Percentiles rank a stretch among this genome's conserved stretches.
Conservation (phyloP, 164 flowering plant species). For the Liquidambar formosana region DNA sequence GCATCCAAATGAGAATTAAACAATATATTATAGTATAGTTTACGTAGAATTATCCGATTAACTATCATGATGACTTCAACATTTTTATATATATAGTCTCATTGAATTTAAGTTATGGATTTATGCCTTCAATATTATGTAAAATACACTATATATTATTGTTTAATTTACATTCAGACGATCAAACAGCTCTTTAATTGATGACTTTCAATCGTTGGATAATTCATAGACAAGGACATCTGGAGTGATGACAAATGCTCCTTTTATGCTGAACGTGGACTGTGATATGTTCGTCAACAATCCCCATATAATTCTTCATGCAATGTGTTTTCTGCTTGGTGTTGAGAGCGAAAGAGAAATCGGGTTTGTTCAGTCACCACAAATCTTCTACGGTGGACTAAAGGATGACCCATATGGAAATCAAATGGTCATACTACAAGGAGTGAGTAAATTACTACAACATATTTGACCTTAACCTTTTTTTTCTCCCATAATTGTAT, state of each 20-base stretch:
- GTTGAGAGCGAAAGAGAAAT: conserved; percentile 25
- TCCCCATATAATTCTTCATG: conserved; percentile 45
- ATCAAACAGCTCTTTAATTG: too few relatives aligned
- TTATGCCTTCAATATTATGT: too few relatives aligned
- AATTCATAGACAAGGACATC: conserved; percentile 73
- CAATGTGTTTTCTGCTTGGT: conserved; percentile 57
- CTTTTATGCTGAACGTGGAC: conserved; percentile 71
- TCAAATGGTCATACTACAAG: conserved; percentile 12
- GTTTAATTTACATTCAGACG: too few relatives aligned
- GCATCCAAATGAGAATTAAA: too few relatives aligned
- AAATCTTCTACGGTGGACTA: conserved; percentile 38
- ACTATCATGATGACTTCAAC: too few relatives aligned
- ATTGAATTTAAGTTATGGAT: neutral
- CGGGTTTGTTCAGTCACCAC: conserved; percentile 60
- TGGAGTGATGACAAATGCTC: conserved; percentile 73
- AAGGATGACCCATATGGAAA: conserved; percentile 58
- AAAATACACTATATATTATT: too few relatives aligned
- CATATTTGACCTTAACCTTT: too few relatives aligned
- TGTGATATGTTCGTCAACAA: conserved; percentile 72
- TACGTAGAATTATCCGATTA: too few relatives aligned
- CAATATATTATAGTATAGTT: too few relatives aligned
- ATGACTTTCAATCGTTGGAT: too few relatives aligned
- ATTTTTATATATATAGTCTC: too few relatives aligned
- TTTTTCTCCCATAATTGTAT: too few relatives aligned
- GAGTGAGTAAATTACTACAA: conserved; percentile 21